These are phyloP conservation scores for Floccularia luteovirens DNA, from an alignment of 768 basidiomycete species.

Conservation along the genomic window DNA sequence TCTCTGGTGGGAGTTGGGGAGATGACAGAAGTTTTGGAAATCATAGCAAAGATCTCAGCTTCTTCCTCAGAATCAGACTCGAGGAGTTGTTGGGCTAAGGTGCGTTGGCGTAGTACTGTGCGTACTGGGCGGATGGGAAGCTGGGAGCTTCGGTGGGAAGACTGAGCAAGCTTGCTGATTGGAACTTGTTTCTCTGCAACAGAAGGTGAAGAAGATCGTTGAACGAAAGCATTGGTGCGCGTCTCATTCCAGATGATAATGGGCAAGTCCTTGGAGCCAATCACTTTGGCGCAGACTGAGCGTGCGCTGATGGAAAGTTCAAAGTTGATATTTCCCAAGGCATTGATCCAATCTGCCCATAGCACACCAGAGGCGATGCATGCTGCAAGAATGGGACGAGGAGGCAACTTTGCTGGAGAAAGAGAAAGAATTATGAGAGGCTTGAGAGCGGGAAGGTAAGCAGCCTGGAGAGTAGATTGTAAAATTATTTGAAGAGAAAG, in stretches of 20 bases:
- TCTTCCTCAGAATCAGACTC: conserved; percentile 22
- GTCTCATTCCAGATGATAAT: conserved; percentile 20
- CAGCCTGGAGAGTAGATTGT: conserved; percentile 19
- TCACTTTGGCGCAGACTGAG: conserved; percentile 18
- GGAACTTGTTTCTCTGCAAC: conserved; percentile 17
- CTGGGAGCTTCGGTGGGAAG: conserved; percentile 7
- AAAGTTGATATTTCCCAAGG: conserved; percentile 24
- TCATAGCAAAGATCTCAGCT: conserved; percentile 27
- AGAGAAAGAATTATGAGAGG: conserved; percentile 17
- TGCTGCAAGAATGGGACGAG: conserved; percentile 25
- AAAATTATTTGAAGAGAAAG: conserved; percentile 20
- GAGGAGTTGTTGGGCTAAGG: conserved; percentile 25
- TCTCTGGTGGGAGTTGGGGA: conserved; percentile 27
- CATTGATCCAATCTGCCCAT: conserved; percentile 29
- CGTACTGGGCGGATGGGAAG: conserved; percentile 8
- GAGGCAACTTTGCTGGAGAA: conserved; percentile 19
- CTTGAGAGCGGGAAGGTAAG: conserved; percentile 10
- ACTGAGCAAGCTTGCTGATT: conserved; percentile 18
- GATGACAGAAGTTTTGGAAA: conserved; percentile 20
- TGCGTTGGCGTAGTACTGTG: conserved; percentile 12
- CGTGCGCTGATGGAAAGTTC: conserved; percentile 23
- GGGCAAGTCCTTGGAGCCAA: conserved; percentile 14
- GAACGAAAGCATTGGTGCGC: conserved; percentile 9
- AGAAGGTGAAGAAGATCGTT: conserved; percentile 9
- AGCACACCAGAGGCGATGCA: conserved; percentile 22